These are phyloP conservation scores for Nicotiana noctiflora DNA, from an alignment of 257 asterid genomes.

Conservation along the genomic window DNA sequence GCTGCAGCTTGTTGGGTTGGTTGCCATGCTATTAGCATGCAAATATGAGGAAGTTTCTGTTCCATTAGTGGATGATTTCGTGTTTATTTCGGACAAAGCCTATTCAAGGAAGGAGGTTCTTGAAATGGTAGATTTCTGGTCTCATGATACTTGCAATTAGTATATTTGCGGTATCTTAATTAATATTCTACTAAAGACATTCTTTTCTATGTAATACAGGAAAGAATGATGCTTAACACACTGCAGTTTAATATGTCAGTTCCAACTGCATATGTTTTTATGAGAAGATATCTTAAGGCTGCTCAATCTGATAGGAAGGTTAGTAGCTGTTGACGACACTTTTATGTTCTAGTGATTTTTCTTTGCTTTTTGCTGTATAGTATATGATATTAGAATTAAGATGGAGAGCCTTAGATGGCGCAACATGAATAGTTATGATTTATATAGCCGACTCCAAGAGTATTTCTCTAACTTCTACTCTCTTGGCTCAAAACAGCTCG, in stretches of 20 bases:
- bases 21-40: slow-evolving; percentile 89
- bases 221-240: slow-evolving; percentile 73
- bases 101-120: slow-evolving; percentile 71
- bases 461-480: not conserved
- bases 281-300: slow-evolving; percentile 81
- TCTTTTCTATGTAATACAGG: slow-evolving; percentile 29
- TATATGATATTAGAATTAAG: too few species aligned
- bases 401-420: too few species aligned
- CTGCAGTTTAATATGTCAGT: slow-evolving; percentile 81
- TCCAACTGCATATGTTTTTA: slow-evolving; percentile 83
- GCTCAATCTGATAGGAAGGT: slow-evolving; percentile 87
- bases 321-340: not conserved
- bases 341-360: too few species aligned
- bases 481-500: slow-evolving; percentile 37
- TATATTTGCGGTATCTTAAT: not conserved
- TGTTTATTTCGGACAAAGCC: slow-evolving; percentile 87
- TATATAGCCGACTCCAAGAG: too few species aligned
- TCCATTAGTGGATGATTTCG: slow-evolving; percentile 80
- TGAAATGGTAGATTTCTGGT: slow-evolving; percentile 52
- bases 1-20: slow-evolving; percentile 87
- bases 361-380: too few species aligned
- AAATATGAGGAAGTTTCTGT: slow-evolving; percentile 89
- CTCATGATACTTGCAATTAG: not conserved
- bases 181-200: not conserved
- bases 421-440: too few species aligned